Evolutionary conservation across 495 filamentous ascomycete species (phyloP), one percentile per base, ranked within the genome.

Genomic region (Melanomma pulvis-pyrius): DNA sequence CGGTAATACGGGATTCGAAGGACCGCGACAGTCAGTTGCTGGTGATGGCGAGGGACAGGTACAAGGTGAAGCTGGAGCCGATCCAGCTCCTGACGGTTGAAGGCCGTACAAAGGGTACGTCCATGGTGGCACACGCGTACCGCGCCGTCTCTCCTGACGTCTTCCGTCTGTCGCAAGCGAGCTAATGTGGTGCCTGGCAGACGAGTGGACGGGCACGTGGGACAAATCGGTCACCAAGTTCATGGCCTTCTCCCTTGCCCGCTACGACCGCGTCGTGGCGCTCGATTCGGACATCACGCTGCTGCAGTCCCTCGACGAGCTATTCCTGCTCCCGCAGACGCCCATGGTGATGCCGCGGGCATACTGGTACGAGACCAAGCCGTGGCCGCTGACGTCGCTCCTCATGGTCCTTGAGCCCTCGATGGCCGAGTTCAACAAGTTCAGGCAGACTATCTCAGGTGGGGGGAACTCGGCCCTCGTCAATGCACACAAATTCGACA

Each of bases 281-380:
- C 67, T 78, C 51, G 76, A 78, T 67, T 71, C 71, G 60, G 76
- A 78, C 62, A 74, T 73, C 46, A 72, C 69, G 32, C 72, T 78
- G 24, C 63, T 73, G 36, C 62, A 67, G 19, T 67, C 64, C 24
- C 59, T 77, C 30, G 76, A 78, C 65, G 75, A 78, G 53, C 74
- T 78, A n/a, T 78, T 78, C 71, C 66, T 71, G 24, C 73, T 78
- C 32, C 76, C 76, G 4, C 50, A 41, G 11, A 69, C 76, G 17
- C 68, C 73, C 24, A 71, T 78, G 17, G 76, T 74, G 13, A 74
- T 78, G 72, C 72, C 74, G 0, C 72, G 76, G 39, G 75, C 75
- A 19, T 78, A 78, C 66, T 77, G 76, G 76, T 63, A 60, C 44
- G 56, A 69, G 48, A 41, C 24, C 0, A 65, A 63, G 22, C 68